Conservation (phyloP, 768 basidiomycete species). For the Russula griseocarnosa region DNA sequence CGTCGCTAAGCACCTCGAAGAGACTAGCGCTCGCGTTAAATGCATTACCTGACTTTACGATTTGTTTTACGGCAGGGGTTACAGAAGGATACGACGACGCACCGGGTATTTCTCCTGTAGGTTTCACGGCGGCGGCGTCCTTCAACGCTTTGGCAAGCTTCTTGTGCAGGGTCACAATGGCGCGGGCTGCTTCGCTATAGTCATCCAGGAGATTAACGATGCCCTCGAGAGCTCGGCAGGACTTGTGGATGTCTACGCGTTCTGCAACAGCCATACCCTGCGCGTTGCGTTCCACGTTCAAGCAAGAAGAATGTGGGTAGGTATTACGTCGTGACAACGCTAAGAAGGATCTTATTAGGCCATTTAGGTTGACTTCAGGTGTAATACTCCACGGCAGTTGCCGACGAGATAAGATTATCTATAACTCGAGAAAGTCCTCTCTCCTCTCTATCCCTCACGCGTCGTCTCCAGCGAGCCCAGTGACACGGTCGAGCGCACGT, state of each 20-base stretch:
- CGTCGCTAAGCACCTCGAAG: constrained; percentile 66
- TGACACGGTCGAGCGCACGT: constrained; percentile 6
- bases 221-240: constrained; percentile 70
- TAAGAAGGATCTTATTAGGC: background rate
- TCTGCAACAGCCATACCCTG: constrained; percentile 46
- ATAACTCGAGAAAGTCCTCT: too few species aligned
- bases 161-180: constrained; percentile 64
- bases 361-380: constrained; percentile 9
- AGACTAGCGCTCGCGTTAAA: constrained; percentile 58
- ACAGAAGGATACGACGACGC: constrained; percentile 28
- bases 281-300: background rate
- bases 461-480: background rate
- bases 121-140: constrained; percentile 59
- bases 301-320: constrained; percentile 10
- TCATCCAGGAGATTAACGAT: constrained; percentile 65
- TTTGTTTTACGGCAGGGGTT: constrained; percentile 11
- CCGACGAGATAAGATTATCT: background rate
- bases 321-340: background rate
- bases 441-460: too few species aligned
- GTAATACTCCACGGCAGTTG: constrained; percentile 12
- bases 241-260: constrained; percentile 71
- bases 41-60: constrained; percentile 53
- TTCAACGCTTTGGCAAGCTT: constrained; percentile 66
- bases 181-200: constrained; percentile 67
- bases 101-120: constrained; percentile 63